These are phyloP conservation scores for Coemansia sp. DNA, from an alignment of 192 early-diverging fungal species.

Conservation along the genomic window DNA sequence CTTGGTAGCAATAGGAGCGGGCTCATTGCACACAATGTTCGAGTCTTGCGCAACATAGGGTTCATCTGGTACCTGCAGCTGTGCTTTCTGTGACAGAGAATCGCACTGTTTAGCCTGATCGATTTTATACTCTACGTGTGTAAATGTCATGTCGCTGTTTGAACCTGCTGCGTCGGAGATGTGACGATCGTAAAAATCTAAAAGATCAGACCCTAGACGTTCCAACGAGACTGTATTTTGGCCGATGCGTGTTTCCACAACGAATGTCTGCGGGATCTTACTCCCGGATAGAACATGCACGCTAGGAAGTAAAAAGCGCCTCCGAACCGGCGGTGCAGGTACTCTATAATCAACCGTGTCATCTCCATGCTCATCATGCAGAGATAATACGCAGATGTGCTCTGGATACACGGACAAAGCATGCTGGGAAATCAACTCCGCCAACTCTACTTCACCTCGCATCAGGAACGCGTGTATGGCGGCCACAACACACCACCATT, in stretches of 20 bases:
- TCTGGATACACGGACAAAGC: background rate
- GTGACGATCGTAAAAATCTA: background rate
- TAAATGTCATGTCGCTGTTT: background rate
- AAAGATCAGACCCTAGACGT: background rate
- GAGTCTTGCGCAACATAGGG: background rate
- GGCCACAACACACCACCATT: constrained; percentile 41
- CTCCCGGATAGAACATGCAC: background rate
- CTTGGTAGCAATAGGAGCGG: background rate
- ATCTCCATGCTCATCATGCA: background rate
- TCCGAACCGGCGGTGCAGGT: background rate
- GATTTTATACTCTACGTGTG: background rate
- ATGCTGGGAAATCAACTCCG: constrained; percentile 1
- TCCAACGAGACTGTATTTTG: constrained; percentile 1
- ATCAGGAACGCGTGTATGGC: constrained; percentile 27
- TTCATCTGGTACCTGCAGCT: background rate
- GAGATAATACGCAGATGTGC: too few species aligned
- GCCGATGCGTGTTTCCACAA: background rate
- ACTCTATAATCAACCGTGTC: background rate
- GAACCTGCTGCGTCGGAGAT: background rate
- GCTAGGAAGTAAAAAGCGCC: background rate
- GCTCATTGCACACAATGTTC: background rate
- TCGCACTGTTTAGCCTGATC: background rate
- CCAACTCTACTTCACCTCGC: constrained; percentile 35
- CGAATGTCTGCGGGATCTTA: background rate
- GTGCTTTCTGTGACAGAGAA: background rate